A percentile compares a stretch with the other conserved stretches of the same genome.
Conservation (phyloP, 2,329 filamentous ascomycete species). For the Fusarium sp. region DNA sequence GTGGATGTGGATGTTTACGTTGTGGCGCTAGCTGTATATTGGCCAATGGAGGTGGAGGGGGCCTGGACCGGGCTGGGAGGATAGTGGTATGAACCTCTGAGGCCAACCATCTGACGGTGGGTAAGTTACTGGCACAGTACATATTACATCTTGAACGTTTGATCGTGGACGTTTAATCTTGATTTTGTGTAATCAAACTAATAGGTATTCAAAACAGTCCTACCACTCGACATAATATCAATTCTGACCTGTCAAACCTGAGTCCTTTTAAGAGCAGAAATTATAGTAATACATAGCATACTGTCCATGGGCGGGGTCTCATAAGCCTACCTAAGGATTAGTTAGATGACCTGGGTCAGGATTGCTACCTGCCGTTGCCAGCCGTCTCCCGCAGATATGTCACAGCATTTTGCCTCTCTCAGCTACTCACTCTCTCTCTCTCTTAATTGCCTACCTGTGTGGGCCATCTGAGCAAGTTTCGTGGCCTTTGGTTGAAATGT, state of each 20-base stretch:
- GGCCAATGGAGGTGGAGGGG: constrained; percentile 11
- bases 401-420: not conserved
- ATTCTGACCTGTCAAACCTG: no score
- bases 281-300: not conserved
- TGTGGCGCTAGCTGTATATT: constrained; percentile 17
- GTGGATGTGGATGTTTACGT: constrained; percentile 27
- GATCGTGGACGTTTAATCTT: not conserved
- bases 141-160: not conserved
- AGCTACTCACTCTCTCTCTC: not conserved
- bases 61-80: not conserved
- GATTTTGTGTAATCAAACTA: no score
- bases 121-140: not conserved
- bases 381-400: not conserved
- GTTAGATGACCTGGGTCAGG: not conserved
- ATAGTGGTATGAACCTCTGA: not conserved
- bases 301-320: not conserved
- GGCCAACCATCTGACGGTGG: not conserved
- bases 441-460: not conserved
- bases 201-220: no score
- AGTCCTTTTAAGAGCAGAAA: no score
- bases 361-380: not conserved
- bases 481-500: not conserved
- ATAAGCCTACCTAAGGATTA: not conserved
- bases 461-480: not conserved
- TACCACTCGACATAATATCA: no score